A percentile compares a stretch with the other conserved stretches of the same genome.
Evolutionary conservation across 148 eudicot species (phyloP).

Genomic region (Rhododendron griersonianum): DNA sequence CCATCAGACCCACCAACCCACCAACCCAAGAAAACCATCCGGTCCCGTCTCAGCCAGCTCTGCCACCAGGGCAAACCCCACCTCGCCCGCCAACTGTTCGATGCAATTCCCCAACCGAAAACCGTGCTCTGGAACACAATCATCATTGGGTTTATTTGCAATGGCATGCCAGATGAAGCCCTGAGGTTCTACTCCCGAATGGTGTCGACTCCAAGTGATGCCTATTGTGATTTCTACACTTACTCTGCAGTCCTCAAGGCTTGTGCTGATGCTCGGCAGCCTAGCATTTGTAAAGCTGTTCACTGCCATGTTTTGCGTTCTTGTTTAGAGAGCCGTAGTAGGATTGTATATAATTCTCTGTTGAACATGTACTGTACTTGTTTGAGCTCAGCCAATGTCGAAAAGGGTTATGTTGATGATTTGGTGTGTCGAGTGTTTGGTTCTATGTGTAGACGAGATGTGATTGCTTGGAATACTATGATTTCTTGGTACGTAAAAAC

Average conservation of each 20-base stretch:
- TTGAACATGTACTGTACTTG: too few relatives aligned
- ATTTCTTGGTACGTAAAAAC: too few relatives aligned
- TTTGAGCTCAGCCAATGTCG: too few relatives aligned
- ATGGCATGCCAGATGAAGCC: slow-evolving; percentile 61
- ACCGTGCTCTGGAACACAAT: slow-evolving; percentile 89
- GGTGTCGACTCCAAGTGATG: slow-evolving; percentile 16
- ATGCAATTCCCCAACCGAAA: slow-evolving; percentile 66
- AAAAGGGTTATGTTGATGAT: too few relatives aligned
- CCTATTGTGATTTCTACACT: slow-evolving; percentile 56
- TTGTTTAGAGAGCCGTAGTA: slow-evolving; percentile 38
- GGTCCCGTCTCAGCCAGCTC: not conserved
- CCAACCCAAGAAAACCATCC: not conserved
- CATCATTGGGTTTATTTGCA: slow-evolving; percentile 80
- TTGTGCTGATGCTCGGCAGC: slow-evolving; percentile 58
- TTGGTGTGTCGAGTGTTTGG: too few relatives aligned
- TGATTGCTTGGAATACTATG: too few relatives aligned
- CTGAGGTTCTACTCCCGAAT: slow-evolving; percentile 51
- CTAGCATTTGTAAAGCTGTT: slow-evolving; percentile 63
- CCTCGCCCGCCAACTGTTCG: slow-evolving; percentile 83
- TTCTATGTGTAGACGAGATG: too few relatives aligned
- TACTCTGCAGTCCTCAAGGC: slow-evolving; percentile 86
- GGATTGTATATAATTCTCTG: slow-evolving; percentile 75
- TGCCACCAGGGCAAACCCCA: slow-evolving; percentile 25
- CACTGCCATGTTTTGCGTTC: slow-evolving; percentile 74
- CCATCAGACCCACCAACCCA: too few relatives aligned